Conservation (phyloP, 805 yeast species). For the Teunomyces funiuensis region DNA sequence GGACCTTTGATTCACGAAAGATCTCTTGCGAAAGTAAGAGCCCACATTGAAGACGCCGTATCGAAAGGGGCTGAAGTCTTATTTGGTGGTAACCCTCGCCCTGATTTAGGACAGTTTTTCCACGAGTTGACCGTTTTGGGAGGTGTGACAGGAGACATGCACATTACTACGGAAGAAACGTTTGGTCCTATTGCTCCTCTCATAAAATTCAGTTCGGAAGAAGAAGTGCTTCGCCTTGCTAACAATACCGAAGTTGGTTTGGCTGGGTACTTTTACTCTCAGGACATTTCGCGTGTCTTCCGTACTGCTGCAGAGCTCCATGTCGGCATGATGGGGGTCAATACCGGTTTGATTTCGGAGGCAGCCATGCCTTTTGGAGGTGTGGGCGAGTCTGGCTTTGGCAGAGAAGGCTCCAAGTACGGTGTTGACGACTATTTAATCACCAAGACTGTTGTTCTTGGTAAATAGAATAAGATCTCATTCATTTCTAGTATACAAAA, state of each 20-base stretch:
- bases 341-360: slow-evolving; percentile 70
- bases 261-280: slow-evolving; percentile 73
- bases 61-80: slow-evolving; percentile 63
- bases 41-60: slow-evolving; percentile 66
- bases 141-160: slow-evolving; percentile 58
- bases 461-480: slow-evolving; percentile 14
- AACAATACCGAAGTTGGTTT: slow-evolving; percentile 71
- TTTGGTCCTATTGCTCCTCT: slow-evolving; percentile 81
- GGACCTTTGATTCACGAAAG: slow-evolving; percentile 72
- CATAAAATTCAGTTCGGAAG: slow-evolving; percentile 61
- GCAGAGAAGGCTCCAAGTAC: slow-evolving; percentile 76
- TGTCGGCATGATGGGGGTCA: slow-evolving; percentile 81
- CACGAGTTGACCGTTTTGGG: slow-evolving; percentile 67
- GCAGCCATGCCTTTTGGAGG: slow-evolving; percentile 78
- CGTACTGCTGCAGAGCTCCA: slow-evolving; percentile 66
- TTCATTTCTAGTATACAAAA: not conserved
- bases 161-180: slow-evolving; percentile 66
- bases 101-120: slow-evolving; percentile 61
- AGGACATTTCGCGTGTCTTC: slow-evolving; percentile 53
- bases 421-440: slow-evolving; percentile 74
- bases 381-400: slow-evolving; percentile 73
- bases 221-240: slow-evolving; percentile 61
- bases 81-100: slow-evolving; percentile 56
- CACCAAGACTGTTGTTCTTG: slow-evolving; percentile 63
- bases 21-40: slow-evolving; percentile 59